Evolutionary conservation across 371 early-diverging fungal genomes (phyloP).

Genomic region (Apophysomyces ossiformis): DNA sequence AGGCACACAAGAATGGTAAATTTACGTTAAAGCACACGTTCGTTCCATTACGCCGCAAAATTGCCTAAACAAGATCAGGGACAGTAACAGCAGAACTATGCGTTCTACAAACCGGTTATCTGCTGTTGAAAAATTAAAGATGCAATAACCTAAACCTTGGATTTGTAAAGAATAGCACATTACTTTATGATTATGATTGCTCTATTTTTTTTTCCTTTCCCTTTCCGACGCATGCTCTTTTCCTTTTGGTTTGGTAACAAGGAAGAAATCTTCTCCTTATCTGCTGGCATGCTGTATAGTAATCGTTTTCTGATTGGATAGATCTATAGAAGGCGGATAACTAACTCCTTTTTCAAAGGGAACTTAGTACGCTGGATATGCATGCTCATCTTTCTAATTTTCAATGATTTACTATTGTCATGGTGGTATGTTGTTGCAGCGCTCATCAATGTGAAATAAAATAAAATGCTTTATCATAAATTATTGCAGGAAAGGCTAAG

Average conservation of each 20-base stretch:
- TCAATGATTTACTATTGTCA: background rate
- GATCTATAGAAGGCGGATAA: background rate
- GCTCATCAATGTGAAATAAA: background rate
- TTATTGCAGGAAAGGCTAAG: too few relatives aligned
- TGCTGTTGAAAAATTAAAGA: constrained; percentile 1
- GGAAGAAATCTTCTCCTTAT: constrained; percentile 3
- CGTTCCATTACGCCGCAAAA: constrained; percentile 2
- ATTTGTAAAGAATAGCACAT: too few relatives aligned
- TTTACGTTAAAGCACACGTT: constrained; percentile 4
- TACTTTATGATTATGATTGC: too few relatives aligned
- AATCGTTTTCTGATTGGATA: background rate
- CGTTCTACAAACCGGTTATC: constrained; percentile 1
- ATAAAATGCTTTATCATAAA: background rate
- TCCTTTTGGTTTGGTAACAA: background rate
- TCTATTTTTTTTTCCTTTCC: constrained; percentile 11
- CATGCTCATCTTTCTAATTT: background rate
- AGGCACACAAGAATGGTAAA: constrained; percentile 4
- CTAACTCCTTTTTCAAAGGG: too few relatives aligned
- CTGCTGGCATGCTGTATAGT: background rate
- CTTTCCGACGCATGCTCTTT: background rate
- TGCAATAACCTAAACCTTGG: background rate
- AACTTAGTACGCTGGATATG: background rate
- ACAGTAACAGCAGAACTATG: background rate
- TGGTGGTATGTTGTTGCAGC: background rate
- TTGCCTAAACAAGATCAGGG: background rate